Base-by-base conservation (phyloP, 2,329 filamentous ascomycete genomes). In the Rhinocladiella similis region DNA sequence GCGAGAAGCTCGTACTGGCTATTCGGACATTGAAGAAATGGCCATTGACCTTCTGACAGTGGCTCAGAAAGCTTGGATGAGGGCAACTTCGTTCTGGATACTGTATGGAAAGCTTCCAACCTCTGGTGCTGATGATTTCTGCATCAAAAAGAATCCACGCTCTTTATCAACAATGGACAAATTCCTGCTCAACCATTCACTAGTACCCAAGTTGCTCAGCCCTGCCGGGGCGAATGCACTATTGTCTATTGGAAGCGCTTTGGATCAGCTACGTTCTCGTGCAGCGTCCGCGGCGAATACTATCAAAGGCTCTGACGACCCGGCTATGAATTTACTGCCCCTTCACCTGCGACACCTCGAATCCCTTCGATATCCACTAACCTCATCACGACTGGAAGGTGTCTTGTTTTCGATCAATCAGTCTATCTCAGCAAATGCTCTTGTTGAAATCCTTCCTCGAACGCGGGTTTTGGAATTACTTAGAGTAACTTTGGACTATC, bases 41-140 rank as follows among this genome's bases (percentile, higher is more conserved):
- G 88, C 91, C 0, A 75, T 85, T 61, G 84, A 87, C 56, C 76
- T 97, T 35, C 82, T 90, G n/a, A 82, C 78, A 13, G 78, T 90
- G 19, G 92, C 91, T 0, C 93, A 99, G 74, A 88, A 84, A 27
- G 89, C 92, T 7, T 99, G 94, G 94, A 77, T 97, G 68, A 89
- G 91, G 70, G 91, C 96, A 68, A 80, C 95, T 10, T 89, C 91
- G 3, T 89, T 89, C 22, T 99, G 93, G 93, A 81, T 97, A 7
- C 74, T 97, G 13, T 95, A 96, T 70, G 94, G 94, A 4, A 85
- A 88, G 49, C 74, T 96, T 55, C 92, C 93, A 0, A 82, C 81
- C 13, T 86, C 90, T 69, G 91, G 90, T 2, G 82, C 80, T 4
- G 80, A 83, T n/a, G 93, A 97, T 72, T 97, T 97, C 70, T 96